A percentile compares a stretch with the other conserved stretches of the same genome.
phyloP scores from a whole-genome alignment of 148 eudicot species.

The Limonium bicolor region DNA sequence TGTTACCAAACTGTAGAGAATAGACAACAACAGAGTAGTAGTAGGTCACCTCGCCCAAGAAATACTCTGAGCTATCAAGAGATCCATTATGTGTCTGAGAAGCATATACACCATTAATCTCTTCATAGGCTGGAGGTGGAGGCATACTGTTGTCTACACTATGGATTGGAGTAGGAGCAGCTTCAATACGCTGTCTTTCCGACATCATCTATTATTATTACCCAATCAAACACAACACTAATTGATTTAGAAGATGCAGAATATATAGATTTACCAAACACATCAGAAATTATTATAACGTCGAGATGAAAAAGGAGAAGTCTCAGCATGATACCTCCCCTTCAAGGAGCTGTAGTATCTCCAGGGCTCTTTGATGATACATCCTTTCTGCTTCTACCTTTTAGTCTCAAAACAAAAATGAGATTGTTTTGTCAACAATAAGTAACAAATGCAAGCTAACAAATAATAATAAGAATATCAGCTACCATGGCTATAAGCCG shows the following conservation, averaged over 20 bases:
- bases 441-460: neutral
- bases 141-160: slow-evolving; percentile 38
- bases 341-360: slow-evolving; percentile 85
- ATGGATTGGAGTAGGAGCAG: slow-evolving; percentile 77
- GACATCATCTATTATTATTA: slow-evolving; percentile 54
- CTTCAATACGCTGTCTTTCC: slow-evolving; percentile 89
- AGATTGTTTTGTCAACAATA: neutral
- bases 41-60: slow-evolving; percentile 72
- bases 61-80: slow-evolving; percentile 69
- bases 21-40: neutral
- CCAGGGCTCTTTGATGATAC: slow-evolving; percentile 84
- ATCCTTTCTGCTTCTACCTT: slow-evolving; percentile 93
- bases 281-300: no score
- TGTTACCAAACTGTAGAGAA: neutral
- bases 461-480: neutral
- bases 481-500: slow-evolving; percentile 80
- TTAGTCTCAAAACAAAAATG: no score
- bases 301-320: neutral
- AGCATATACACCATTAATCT: slow-evolving; percentile 41
- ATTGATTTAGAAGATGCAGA: no score
- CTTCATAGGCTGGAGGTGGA: slow-evolving; percentile 87
- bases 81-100: slow-evolving; percentile 63
- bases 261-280: no score
- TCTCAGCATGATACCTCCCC: slow-evolving; percentile 52
- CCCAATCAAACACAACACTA: slow-evolving; percentile 7